Conservation (phyloP, 805 yeast species). For the Novakomyces olei region DNA sequence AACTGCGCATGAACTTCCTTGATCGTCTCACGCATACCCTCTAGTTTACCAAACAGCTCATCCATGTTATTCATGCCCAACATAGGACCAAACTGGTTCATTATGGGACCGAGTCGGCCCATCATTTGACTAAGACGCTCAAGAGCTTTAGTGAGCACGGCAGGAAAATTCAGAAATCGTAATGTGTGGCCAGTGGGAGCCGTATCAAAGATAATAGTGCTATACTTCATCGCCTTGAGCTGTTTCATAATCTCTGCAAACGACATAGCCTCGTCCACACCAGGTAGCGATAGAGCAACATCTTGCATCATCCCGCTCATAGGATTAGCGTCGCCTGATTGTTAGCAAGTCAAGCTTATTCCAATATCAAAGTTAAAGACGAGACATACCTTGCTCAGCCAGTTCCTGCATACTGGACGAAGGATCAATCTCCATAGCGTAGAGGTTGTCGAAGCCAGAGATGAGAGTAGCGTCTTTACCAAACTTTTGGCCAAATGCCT, state of each 20-base stretch:
- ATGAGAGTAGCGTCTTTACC: slow-evolving; percentile 92
- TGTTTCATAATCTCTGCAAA: slow-evolving; percentile 97
- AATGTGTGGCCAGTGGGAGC: slow-evolving; percentile 99
- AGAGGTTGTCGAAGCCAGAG: slow-evolving; percentile 65
- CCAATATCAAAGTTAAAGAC: no score
- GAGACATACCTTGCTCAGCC: slow-evolving; percentile 31
- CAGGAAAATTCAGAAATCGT: slow-evolving; percentile 82
- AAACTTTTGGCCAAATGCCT: slow-evolving; percentile 94
- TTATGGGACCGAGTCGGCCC: slow-evolving; percentile 74
- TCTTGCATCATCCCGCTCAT: slow-evolving; percentile 61
- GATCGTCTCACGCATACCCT: slow-evolving; percentile 59
- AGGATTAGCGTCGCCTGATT: slow-evolving; percentile 10
- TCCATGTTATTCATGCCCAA: slow-evolving; percentile 24
- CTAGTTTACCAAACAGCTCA: slow-evolving; percentile 59
- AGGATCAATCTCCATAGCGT: slow-evolving; percentile 98
- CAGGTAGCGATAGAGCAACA: slow-evolving; percentile 87
- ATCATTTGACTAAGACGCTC: slow-evolving; percentile 73
- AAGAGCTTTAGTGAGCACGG: slow-evolving; percentile 69
- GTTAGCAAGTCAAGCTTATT: no score
- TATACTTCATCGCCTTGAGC: slow-evolving; percentile 56
- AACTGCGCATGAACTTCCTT: slow-evolving; percentile 82
- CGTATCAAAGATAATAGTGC: slow-evolving; percentile 91
- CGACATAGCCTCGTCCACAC: slow-evolving; percentile 93
- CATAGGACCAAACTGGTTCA: slow-evolving; percentile 24
- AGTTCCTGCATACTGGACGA: slow-evolving; percentile 80